Evolutionary conservation across 1,284 basidiomycete species (phyloP), one percentile per base, ranked within the genome.

Genomic region (Trichosporon sp.): DNA sequence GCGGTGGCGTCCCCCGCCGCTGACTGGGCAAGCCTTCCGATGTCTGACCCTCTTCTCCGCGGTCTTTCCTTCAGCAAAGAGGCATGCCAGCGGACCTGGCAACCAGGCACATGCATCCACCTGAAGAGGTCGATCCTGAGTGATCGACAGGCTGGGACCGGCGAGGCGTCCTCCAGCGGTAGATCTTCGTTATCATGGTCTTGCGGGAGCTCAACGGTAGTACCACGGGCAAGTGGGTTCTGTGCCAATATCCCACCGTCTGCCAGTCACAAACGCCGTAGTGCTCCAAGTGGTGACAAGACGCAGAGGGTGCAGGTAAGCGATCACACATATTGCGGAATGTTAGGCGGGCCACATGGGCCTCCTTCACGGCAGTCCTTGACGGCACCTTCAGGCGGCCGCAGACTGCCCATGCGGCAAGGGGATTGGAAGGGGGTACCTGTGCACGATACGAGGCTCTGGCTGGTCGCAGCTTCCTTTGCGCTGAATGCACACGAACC

Each of bases 291-390:
- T 3, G 26, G 16, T n/a, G 43, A 54, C 21, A 54, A 21, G 19
- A 54, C 8, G 46, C 16, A 48, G 5, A 48, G 19, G 46, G 10
- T 16, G n/a, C 14, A 54, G n/a, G 43, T 21, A 19, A 54, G 51
- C 51, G 51, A 54, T 54, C 51, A 54, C 7, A 54, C 48, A 26
- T 26, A 26, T 54, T 54, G 51, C 51, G 51, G 51, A 21, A 54
- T 54, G 51, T n/a, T 11, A 54, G 19, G 19, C 48, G n/a, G 51
- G 8, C 19, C 51, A 54, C 51, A 54, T 54, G 51, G n/a, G 51
- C 51, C 51, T 40, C 38, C 11, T 40, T 40, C 8, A 38, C 37
- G 7, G 37, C 37, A 26, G 26, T 38, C 37, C 37, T 38, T 38
- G 26, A 26, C 26, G 26, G 26, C 26, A 26, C 8, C 35, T 37